A percentile compares a stretch with the other conserved stretches of the same genome.
Evolutionary conservation across 805 yeast genomes (phyloP).

Genomic region (Myxozyma melibiosi): DNA sequence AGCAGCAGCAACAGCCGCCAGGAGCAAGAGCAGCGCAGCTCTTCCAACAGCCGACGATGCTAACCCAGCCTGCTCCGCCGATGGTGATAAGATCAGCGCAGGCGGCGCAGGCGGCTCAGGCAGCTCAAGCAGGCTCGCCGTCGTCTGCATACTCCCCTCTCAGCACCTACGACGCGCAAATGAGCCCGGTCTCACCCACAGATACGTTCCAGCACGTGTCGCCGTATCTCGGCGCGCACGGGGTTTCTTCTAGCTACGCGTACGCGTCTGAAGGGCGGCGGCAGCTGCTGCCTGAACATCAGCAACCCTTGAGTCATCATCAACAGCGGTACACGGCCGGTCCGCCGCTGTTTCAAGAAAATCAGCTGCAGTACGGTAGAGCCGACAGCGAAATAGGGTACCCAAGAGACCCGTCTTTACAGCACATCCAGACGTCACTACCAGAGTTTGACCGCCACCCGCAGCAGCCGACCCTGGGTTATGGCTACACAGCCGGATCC

Average conservation of each 20-base stretch:
- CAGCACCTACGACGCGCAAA: background rate
- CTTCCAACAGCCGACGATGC: background rate
- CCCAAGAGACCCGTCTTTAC: too few species aligned
- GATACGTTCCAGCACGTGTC: slow-evolving; percentile 1
- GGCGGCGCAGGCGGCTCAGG: background rate
- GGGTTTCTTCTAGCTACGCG: background rate
- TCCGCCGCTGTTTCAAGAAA: too few species aligned
- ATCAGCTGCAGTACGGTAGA: too few species aligned
- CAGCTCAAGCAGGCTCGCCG: background rate
- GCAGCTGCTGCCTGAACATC: too few species aligned
- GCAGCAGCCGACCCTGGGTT: too few species aligned
- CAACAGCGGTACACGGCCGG: too few species aligned
- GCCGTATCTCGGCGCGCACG: background rate
- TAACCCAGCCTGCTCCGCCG: background rate
- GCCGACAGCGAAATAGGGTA: too few species aligned
- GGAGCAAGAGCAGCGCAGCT: too few species aligned
- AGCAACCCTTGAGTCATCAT: too few species aligned
- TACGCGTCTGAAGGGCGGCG: background rate
- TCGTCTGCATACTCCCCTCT: slow-evolving; percentile 1
- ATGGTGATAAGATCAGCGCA: slow-evolving; percentile 8
- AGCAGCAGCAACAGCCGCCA: background rate
- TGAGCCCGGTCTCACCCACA: slow-evolving; percentile 5
- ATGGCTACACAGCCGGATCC: too few species aligned
- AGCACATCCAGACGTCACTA: too few species aligned
- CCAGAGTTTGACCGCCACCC: too few species aligned